A percentile compares a stretch with the other conserved stretches of the same genome.
Evolutionary conservation across 192 early-diverging fungal species (phyloP).

Genomic region (Dissophora ornata): DNA sequence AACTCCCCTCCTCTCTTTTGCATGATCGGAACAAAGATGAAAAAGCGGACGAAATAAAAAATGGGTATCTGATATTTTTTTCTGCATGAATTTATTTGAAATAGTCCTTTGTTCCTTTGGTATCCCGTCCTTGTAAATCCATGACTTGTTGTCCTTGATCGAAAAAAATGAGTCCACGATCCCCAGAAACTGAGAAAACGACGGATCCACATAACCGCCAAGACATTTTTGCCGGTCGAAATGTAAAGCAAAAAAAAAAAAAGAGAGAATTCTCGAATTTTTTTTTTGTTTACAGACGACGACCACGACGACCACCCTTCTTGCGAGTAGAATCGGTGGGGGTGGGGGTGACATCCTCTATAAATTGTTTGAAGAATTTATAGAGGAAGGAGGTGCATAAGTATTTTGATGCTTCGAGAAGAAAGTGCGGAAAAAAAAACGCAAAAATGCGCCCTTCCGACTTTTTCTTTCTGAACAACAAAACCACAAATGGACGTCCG

Average conservation of each 20-base stretch:
- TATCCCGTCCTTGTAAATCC: too few species aligned
- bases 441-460: too few species aligned
- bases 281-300: conserved; percentile 84
- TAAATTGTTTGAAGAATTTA: conserved; percentile 44
- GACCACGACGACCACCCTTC: conserved; percentile 99
- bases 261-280: conserved; percentile 1
- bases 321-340: conserved; percentile 98
- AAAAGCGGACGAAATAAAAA: too few species aligned
- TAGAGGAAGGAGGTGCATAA: conserved; percentile 5
- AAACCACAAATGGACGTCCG: conserved; percentile 85
- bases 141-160: too few species aligned
- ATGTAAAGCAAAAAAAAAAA: conserved; percentile 20
- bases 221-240: conserved; percentile 8
- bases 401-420: too few species aligned
- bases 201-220: background rate
- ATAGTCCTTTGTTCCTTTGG: too few species aligned
- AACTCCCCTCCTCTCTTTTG: too few species aligned
- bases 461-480: too few species aligned
- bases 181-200: background rate
- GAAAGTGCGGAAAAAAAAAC: conserved; percentile 92
- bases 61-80: too few species aligned
- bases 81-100: too few species aligned
- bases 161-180: too few species aligned
- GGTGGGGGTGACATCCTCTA: conserved; percentile 98
- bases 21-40: too few species aligned